phyloP scores from a whole-genome alignment of 306 rosid species.

The Fragaria iinumae region DNA sequence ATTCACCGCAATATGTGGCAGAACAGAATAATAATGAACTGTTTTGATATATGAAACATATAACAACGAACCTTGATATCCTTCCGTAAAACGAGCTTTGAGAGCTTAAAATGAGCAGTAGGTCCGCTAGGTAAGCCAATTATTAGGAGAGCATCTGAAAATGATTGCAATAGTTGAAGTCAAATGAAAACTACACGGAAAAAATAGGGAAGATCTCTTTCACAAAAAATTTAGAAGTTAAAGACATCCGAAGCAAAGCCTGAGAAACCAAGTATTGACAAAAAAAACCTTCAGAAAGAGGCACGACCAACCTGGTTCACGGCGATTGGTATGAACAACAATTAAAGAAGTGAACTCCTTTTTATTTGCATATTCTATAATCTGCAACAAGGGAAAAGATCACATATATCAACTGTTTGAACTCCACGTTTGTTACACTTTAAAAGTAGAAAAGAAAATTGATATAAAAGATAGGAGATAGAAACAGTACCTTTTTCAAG shows the following conservation, averaged over 20 bases:
- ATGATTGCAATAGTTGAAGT: constrained; percentile 17
- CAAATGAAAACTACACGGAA: constrained; percentile 3
- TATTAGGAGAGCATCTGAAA: constrained; percentile 68
- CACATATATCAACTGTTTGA: constrained; percentile 1
- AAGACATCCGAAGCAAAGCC: background rate
- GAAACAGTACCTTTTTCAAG: constrained; percentile 67
- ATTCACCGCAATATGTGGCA: background rate
- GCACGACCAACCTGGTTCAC: constrained; percentile 74
- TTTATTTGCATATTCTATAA: constrained; percentile 85
- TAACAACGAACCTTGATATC: constrained; percentile 65
- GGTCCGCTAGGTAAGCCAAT: constrained; percentile 86
- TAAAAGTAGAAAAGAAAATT: background rate
- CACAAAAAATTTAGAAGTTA: background rate
- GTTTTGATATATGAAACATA: background rate
- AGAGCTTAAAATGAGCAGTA: constrained; percentile 89
- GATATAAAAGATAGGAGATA: background rate
- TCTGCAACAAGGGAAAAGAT: constrained; percentile 47
- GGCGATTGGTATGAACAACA: constrained; percentile 88
- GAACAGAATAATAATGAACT: background rate
- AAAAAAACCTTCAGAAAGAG: constrained; percentile 24
- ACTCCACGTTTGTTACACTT: constrained; percentile 1
- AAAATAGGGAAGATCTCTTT: background rate
- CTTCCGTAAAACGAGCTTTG: constrained; percentile 74
- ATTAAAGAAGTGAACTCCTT: constrained; percentile 83
- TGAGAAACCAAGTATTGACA: constrained; percentile 29